Evolutionary conservation across 352 stramenopile genomes (phyloP), one percentile per base, ranked within the genome.

Genomic region (Phytophthora tubulina): DNA sequence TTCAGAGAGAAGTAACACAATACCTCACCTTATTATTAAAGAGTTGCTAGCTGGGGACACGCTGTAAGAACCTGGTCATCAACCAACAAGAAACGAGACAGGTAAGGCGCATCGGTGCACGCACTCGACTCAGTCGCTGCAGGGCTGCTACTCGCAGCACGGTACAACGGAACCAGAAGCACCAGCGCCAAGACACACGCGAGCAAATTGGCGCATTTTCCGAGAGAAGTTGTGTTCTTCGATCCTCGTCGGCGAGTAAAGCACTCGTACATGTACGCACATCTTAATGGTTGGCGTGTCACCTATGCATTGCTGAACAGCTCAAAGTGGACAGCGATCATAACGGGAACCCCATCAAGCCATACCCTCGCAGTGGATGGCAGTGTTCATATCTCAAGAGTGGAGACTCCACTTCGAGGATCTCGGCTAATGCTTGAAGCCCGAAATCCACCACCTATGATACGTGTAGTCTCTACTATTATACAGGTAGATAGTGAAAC

Each of bases 241-340:
- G 73, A 75, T 10, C 73, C 73, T 41, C 70, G 72, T 39, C 69
- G 53, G 31, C 76, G 58, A 14, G 45, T 78, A 6, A 80, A 86
- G 44, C 81, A 75, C 30, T 56, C 54, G 0, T n/a, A n/a, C n/a
- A n/a, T n/a, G n/a, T 82, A 86, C 54, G 73, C 93, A 11, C 67
- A 81, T 21, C 76, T 94, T 27, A 78, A 72, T 27, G 85, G 87
- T 5, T 93, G 84, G 87, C 41, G 72, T 2, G 67, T 78, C n/a
- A 70, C 65, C 0, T 85, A 93, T 70, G 70, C 72, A 6, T 70
- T 48, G 11, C 17, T 79, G 9, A 66, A 36, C 68, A 80, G 41
- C 64, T 91, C 4, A 55, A 78, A 32, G 13, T 58, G 59, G 44
- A 61, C 46, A 42, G 52, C 31, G 54, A 42, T 45, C 27, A 33